Conservation (phyloP, 1,139 yeast genomes). For the Protomyces inundatus region DNA sequence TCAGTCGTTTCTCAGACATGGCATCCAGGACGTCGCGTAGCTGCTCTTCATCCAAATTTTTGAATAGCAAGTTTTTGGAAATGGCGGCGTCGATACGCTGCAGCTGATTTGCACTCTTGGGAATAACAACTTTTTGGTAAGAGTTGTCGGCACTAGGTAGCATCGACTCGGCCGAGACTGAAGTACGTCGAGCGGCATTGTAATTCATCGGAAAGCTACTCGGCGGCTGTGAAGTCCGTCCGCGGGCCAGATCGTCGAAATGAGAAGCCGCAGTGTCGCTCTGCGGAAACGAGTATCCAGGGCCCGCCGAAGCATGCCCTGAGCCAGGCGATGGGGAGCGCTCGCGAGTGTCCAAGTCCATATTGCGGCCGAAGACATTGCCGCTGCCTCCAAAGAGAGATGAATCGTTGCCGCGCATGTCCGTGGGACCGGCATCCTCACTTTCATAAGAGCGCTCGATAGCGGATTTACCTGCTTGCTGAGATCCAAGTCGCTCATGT, state of each 20-base stretch:
- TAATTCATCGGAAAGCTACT: conserved; percentile 31
- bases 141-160: conserved; percentile 31
- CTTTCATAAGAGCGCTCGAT: conserved; percentile 34
- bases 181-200: conserved; percentile 36
- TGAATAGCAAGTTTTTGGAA: conserved; percentile 74
- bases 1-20: conserved; percentile 62
- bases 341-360: not conserved
- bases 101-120: conserved; percentile 57
- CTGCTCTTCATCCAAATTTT: conserved; percentile 66
- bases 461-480: conserved; percentile 25
- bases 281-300: conserved; percentile 21
- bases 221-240: conserved; percentile 15
- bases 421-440: conserved; percentile 48
- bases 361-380: not conserved
- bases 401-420: conserved; percentile 62
- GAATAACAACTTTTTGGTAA: conserved; percentile 35
- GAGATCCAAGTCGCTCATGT: conserved; percentile 48
- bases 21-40: conserved; percentile 75
- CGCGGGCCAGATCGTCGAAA: conserved; percentile 10
- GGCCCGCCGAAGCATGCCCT: conserved; percentile 38
- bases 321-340: conserved; percentile 46
- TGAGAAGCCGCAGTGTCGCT: conserved; percentile 1
- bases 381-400: conserved; percentile 41
- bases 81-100: conserved; percentile 64
- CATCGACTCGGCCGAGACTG: conserved; percentile 39